These are phyloP conservation scores for Hypoxylon sp. DNA, from an alignment of 2,329 filamentous ascomycete species.

Conservation along the genomic window DNA sequence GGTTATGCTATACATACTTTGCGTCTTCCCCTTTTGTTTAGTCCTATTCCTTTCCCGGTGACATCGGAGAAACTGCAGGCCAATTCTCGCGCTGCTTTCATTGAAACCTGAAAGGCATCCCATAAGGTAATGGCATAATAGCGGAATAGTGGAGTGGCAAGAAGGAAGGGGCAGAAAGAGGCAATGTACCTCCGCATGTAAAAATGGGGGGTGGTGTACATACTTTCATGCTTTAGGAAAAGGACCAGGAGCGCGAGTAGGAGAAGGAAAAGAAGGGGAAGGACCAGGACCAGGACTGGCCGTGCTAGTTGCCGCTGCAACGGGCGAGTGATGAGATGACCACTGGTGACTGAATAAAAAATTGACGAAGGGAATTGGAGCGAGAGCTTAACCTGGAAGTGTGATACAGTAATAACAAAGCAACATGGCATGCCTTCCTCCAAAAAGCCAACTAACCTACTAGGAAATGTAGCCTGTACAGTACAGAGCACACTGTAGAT, in stretches of 20 bases:
- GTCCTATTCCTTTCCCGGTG: slow-evolving; percentile 25
- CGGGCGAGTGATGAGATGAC: slow-evolving; percentile 11
- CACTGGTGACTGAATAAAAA: slow-evolving; percentile 9
- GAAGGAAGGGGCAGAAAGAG: background rate
- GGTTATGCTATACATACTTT: slow-evolving; percentile 38
- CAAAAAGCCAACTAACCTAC: slow-evolving; percentile 20
- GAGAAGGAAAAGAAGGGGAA: background rate
- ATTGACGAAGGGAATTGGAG: slow-evolving; percentile 26
- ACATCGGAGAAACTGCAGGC: slow-evolving; percentile 36
- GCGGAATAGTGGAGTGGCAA: slow-evolving; percentile 3
- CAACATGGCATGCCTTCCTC: slow-evolving; percentile 32
- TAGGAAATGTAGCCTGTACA: slow-evolving; percentile 24
- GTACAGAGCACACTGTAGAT: slow-evolving; percentile 25
- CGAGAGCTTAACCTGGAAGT: background rate
- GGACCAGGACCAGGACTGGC: slow-evolving; percentile 14
- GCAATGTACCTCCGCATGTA: slow-evolving; percentile 15
- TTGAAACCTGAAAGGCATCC: slow-evolving; percentile 14
- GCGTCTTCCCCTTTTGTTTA: slow-evolving; percentile 33
- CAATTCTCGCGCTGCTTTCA: slow-evolving; percentile 35
- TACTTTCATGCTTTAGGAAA: slow-evolving; percentile 3
- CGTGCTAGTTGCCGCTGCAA: slow-evolving; percentile 19
- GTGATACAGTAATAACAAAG: slow-evolving; percentile 44
- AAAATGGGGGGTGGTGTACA: slow-evolving; percentile 1
- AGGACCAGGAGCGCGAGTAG: too few relatives aligned
- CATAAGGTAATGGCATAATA: background rate